Evolutionary conservation across 129 eudicot genomes (phyloP).

Genomic region (Sambucus nigra): DNA sequence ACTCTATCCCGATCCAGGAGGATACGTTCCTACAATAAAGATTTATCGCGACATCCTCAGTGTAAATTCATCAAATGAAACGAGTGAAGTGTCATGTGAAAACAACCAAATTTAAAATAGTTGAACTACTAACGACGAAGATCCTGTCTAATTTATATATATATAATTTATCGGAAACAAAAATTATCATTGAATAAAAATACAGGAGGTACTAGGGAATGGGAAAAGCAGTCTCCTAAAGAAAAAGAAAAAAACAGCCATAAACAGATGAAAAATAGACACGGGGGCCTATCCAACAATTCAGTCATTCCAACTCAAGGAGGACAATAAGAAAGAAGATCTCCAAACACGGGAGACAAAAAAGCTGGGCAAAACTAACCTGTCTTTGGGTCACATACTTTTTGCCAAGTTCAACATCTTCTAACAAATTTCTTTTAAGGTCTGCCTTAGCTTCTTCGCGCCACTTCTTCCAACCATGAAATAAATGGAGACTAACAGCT

Average conservation of each 20-base stretch:
- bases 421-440: slow-evolving; percentile 43
- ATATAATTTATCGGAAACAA: too few species aligned
- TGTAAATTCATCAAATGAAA: not conserved
- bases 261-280: too few species aligned
- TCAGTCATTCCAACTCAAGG: too few species aligned
- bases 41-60: not conserved
- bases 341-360: too few species aligned
- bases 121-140: not conserved
- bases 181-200: too few species aligned
- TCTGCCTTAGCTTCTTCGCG: slow-evolving; percentile 62
- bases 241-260: too few species aligned
- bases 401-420: slow-evolving; percentile 68
- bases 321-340: too few species aligned
- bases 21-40: slow-evolving; percentile 50
- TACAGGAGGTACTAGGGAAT: not conserved
- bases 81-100: slow-evolving; percentile 2
- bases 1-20: slow-evolving; percentile 84
- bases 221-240: not conserved
- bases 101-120: slow-evolving; percentile 1
- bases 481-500: slow-evolving; percentile 50
- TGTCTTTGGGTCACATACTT: slow-evolving; percentile 72
- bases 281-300: too few species aligned
- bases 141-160: not conserved
- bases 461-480: slow-evolving; percentile 89
- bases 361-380: slow-evolving; percentile 26